Conservation (phyloP, 108 stramenopile species). For the Nannochloropsis oceanica region DNA sequence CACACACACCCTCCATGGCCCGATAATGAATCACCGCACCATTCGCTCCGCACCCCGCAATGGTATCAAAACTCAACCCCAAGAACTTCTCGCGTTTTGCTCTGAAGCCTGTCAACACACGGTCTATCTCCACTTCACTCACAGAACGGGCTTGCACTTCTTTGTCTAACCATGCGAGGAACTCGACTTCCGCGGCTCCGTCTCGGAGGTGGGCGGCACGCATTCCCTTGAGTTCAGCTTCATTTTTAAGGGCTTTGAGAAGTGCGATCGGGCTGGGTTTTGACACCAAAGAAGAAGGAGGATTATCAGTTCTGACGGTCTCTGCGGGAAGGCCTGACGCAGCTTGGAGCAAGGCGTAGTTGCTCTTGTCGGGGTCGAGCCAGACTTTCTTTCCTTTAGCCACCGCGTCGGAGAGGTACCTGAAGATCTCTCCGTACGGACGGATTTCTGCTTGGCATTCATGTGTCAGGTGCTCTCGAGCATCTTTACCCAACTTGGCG, state of each 20-base stretch:
- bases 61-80: constrained; percentile 63
- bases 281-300: not conserved
- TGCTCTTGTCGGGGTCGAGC: not conserved
- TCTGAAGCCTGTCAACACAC: not conserved
- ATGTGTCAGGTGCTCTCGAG: not conserved
- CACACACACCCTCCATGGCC: constrained; percentile 23
- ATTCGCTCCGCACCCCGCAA: constrained; percentile 82
- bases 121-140: not conserved
- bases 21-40: constrained; percentile 94
- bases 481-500: not conserved
- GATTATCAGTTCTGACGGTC: constrained; percentile 1
- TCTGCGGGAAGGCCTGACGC: not conserved
- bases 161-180: constrained; percentile 71
- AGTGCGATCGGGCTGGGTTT: constrained; percentile 62
- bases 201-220: constrained; percentile 76
- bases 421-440: not conserved
- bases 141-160: not conserved
- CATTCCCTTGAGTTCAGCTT: constrained; percentile 78
- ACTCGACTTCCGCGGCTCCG: constrained; percentile 79
- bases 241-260: constrained; percentile 84
- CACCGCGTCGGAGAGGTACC: not conserved
- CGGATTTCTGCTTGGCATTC: not conserved
- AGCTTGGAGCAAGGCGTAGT: not conserved
- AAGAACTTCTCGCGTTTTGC: not conserved
- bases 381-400: not conserved